A percentile compares a stretch with the other conserved stretches of the same genome.
These are phyloP conservation scores for Luffa aegyptiaca DNA, from an alignment of 306 rosid species.

Conservation along the genomic window DNA sequence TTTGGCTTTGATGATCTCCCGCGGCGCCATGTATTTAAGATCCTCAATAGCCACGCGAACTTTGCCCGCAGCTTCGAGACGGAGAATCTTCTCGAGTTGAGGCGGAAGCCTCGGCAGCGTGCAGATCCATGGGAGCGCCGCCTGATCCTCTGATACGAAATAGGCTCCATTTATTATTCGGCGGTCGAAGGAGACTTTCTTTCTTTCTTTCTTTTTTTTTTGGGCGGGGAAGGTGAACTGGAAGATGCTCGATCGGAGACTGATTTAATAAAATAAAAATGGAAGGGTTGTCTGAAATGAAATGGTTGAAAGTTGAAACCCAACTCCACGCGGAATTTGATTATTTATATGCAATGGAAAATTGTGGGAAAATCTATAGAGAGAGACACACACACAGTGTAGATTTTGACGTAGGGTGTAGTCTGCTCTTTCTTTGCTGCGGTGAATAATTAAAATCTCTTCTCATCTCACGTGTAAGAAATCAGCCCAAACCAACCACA, in stretches of 20 bases:
- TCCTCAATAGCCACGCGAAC: conserved; percentile 28
- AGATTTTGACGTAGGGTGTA: too few species aligned
- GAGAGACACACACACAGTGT: too few species aligned
- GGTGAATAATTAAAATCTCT: background rate
- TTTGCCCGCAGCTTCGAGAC: conserved; percentile 31
- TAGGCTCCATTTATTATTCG: background rate
- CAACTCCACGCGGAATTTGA: background rate
- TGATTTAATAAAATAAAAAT: background rate
- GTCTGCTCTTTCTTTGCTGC: background rate
- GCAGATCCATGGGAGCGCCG: background rate
- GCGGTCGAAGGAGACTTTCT: background rate
- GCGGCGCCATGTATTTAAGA: conserved; percentile 26
- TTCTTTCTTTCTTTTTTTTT: too few species aligned
- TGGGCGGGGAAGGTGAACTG: too few species aligned
- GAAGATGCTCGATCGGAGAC: too few species aligned
- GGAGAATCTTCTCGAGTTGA: conserved; percentile 33
- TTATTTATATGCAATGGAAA: background rate
- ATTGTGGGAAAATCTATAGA: background rate
- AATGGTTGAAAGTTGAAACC: background rate
- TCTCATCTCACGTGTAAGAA: background rate
- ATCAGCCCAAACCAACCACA: too few species aligned
- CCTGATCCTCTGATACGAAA: background rate
- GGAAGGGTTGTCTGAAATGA: background rate
- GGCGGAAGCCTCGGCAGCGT: conserved; percentile 38
- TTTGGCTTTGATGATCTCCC: background rate